Conservation (phyloP, 805 yeast species). For the Suhomyces emberorum region DNA sequence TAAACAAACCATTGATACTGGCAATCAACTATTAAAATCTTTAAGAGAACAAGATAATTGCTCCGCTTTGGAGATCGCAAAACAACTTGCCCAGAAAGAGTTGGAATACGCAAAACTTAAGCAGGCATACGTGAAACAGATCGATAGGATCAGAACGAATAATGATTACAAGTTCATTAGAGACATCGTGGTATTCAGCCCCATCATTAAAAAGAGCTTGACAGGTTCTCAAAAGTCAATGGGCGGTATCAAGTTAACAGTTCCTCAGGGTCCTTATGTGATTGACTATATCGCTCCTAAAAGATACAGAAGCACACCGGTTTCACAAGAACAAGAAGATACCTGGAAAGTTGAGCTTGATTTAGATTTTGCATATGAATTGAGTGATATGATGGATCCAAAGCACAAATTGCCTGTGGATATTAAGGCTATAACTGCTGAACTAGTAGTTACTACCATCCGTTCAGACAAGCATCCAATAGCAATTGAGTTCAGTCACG, state of each 20-base stretch:
- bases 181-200: slow-evolving; percentile 10
- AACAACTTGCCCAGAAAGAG: slow-evolving; percentile 11
- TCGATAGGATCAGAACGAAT: background rate
- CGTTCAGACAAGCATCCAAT: slow-evolving; percentile 31
- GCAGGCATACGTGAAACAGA: slow-evolving; percentile 11
- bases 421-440: slow-evolving; percentile 20
- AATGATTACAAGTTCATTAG: background rate
- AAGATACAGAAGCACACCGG: slow-evolving; percentile 11
- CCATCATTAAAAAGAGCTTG: slow-evolving; percentile 13
- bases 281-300: slow-evolving; percentile 23
- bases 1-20: slow-evolving; percentile 27
- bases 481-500: slow-evolving; percentile 39
- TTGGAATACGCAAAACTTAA: slow-evolving; percentile 16
- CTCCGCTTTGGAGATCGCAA: slow-evolving; percentile 9
- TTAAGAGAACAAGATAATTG: slow-evolving; percentile 3
- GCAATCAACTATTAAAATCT: slow-evolving; percentile 17
- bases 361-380: slow-evolving; percentile 14
- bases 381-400: slow-evolving; percentile 2
- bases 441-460: slow-evolving; percentile 30
- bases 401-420: slow-evolving; percentile 16
- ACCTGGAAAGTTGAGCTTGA: slow-evolving; percentile 30
- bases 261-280: slow-evolving; percentile 6
- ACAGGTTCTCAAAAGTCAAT: slow-evolving; percentile 9
- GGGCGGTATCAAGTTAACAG: slow-evolving; percentile 7
- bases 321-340: slow-evolving; percentile 1